A percentile compares a stretch with the other conserved stretches of the same genome.
Conservation (phyloP, 2,329 filamentous ascomycete genomes). For the Alternaria ventricosa region DNA sequence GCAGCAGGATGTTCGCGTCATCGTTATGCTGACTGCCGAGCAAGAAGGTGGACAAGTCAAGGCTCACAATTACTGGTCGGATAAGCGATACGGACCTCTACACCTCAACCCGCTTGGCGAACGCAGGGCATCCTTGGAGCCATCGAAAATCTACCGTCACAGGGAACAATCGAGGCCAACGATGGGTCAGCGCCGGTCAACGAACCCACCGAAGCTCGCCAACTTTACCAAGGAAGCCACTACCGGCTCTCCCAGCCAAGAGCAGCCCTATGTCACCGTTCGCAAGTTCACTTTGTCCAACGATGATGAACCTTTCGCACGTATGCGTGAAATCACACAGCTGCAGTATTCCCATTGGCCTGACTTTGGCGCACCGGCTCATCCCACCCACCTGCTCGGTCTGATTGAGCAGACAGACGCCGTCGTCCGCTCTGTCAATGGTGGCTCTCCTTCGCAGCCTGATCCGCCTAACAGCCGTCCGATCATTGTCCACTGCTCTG, state of each 20-base stretch:
- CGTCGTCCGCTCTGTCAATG: conserved; percentile 60
- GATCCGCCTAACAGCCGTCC: conserved; percentile 64
- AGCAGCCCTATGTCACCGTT: conserved; percentile 78
- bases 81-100: conserved; percentile 77
- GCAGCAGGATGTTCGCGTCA: conserved; percentile 93
- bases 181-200: conserved; percentile 45
- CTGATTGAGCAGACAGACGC: conserved; percentile 90
- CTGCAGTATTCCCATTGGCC: conserved; percentile 97
- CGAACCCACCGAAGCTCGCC: conserved; percentile 40
- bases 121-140: conserved; percentile 78
- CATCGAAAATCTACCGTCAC: conserved; percentile 58
- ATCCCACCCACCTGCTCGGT: conserved; percentile 83
- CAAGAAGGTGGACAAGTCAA: conserved; percentile 92
- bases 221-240: conserved; percentile 35
- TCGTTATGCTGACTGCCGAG: conserved; percentile 96
- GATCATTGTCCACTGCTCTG: conserved; percentile 92
- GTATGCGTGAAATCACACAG: conserved; percentile 91
- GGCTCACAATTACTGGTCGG: conserved; percentile 92
- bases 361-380: conserved; percentile 91
- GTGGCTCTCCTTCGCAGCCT: conserved; percentile 64
- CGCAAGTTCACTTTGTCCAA: conserved; percentile 88
- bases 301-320: conserved; percentile 76
- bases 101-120: conserved; percentile 80
- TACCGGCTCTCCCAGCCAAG: conserved; percentile 50
- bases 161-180: conserved; percentile 45